Base-by-base conservation (phyloP, 169 alveolate genomes). In the Plasmodium vivax region DNA sequence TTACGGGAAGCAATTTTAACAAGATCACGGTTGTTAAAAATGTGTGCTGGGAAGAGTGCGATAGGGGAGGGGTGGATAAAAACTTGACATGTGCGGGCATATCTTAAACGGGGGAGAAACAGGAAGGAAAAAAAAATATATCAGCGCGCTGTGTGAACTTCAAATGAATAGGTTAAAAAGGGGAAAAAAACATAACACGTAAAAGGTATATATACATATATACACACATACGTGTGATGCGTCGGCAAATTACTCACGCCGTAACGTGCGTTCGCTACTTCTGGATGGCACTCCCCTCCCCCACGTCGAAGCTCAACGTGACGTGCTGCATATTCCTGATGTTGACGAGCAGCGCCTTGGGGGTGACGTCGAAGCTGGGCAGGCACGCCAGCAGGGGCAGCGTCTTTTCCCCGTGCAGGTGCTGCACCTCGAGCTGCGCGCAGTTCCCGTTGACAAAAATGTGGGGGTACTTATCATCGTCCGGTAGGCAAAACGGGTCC, bases 401-500 rank as follows among this genome's bases (percentile, higher is more conserved):
- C 51, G 62, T 51, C 10, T 84, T 85, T 8, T 75, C 85, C 8
- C 62, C 45, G 36, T 85, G 43, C 41, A 85, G 27, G 32, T 85
- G 62, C 36, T 85, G 54, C 23, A 88, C 71, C 83, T 95, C 96
- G 51, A 84, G 83, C 30, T 77, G 10, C 6, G 72, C 10, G 45
- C 87, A 95, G 45, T 84, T 83, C 41, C 96, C 97, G 19, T 87
- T 84, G 36, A 95, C 93, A 74, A 83, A 94, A 58, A 95, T 95
- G 85, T 95, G 97, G 16, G 92, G 97, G 82, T 77, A 95, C 19
- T 71, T 87, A 34, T 82, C 81, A 62, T 93, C 93, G 32, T 74
- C 92, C 19, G 75, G 47, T 32, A 96, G 45, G 85, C 96, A 92
- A 30, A 95, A 95, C 1, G 97, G 97, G 92, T 96, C 97, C 27